Evolutionary conservation across 2,329 filamentous ascomycete genomes (phyloP), one percentile per base, ranked within the genome.

Genomic region (Sporothrix curviconia): DNA sequence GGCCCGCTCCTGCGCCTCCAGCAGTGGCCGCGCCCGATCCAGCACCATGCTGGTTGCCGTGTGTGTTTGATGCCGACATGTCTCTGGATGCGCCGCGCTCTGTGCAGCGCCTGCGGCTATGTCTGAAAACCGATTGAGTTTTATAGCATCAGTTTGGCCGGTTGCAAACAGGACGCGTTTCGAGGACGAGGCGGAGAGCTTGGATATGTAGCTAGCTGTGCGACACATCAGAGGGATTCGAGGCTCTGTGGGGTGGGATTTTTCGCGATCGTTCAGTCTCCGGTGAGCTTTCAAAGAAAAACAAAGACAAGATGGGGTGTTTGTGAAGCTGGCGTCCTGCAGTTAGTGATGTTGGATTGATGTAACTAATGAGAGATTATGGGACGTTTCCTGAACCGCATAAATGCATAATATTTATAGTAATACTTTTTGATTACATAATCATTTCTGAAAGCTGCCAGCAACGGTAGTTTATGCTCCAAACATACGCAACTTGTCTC

Each of bases 41-140:
- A 17, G 63, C 51, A 30, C 63, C 62, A 44, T 64, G 61, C 25
- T 59, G 62, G 40, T 53, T 55, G 15, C 58, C 50, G 15, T 63
- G 60, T 22, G 55, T 53, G 36, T 58, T 60, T 1, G 60, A 25
- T 24, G 52, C 55, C 24, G 61, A 63, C 61, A 63, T 63, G 40
- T n/a, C 36, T 30, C 15, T 11, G 15, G 28, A 36, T 43, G 9
- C 39, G 17, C 28, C 28, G 17, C 8, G 39, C 28, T 14, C 37
- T 25, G 28, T n/a, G 17, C 24, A 11, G 17, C 9, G 28, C 14
- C 12, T 30, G 24, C 7, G 3, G 51, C 7, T 4, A 14, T 7
- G 4, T 8, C n/a, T 52, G 11, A 24, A 17, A 25, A 6, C 7
- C 7, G 8, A 14, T 32, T 15, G n/a, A 15, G 14, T 28, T 51